These are phyloP conservation scores for Phaeosphaeriaceae sp. DNA, from an alignment of 2,329 filamentous ascomycete genomes.

Conservation along the genomic window DNA sequence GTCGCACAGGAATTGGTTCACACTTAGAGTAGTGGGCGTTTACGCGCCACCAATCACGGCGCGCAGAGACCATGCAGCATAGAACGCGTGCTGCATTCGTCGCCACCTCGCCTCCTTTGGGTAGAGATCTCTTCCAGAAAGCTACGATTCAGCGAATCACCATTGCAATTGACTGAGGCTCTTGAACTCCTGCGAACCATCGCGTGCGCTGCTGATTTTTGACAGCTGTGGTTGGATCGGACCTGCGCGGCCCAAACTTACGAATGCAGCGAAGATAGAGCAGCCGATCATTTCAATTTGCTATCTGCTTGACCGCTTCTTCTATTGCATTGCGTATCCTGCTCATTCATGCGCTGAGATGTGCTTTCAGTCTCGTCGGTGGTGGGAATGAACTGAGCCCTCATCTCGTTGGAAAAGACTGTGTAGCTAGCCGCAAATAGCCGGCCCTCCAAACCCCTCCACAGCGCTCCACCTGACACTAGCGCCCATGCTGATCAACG, in stretches of 20 bases:
- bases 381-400: background rate
- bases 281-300: background rate
- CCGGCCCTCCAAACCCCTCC: background rate
- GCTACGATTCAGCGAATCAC: conserved; percentile 2
- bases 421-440: background rate
- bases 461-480: background rate
- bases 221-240: conserved; percentile 16
- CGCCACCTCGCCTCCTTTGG: conserved; percentile 16
- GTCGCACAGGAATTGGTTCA: conserved; percentile 28
- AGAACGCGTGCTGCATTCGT: conserved; percentile 11
- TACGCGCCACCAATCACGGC: conserved; percentile 15
- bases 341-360: background rate
- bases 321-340: background rate
- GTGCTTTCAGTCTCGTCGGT: background rate
- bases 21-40: conserved; percentile 21
- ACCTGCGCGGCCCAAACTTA: conserved; percentile 11
- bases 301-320: conserved; percentile 2
- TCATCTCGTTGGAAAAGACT: background rate
- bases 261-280: background rate
- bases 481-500: too few relatives aligned
- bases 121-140: conserved; percentile 11
- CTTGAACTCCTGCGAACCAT: conserved; percentile 9
- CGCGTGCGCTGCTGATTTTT: background rate
- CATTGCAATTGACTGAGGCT: background rate
- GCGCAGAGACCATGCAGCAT: background rate